Evolutionary conservation across 345 rosid genomes (phyloP), one percentile per base, ranked within the genome.

Genomic region (Rubroshorea leprosula): DNA sequence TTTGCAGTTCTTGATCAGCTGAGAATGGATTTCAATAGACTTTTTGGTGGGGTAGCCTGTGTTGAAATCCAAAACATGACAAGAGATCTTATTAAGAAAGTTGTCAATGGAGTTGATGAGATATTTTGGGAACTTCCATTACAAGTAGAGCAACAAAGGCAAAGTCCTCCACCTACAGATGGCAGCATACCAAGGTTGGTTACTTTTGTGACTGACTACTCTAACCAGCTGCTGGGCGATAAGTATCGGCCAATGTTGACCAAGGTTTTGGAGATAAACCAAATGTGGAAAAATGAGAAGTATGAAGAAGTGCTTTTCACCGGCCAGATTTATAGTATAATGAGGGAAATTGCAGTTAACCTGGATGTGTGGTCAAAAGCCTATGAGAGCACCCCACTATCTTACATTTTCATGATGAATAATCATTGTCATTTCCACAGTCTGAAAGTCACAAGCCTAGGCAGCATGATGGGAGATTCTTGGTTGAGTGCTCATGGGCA

Each of bases 381-480:
- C 25, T 76, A 73, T 47, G 47, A 62, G 12, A 77, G 80, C 49
- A 48, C 62, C 1, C 15, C 69, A 7, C 71, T 84, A 24, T 83
- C 90, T 51, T 86, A 72, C 70, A 65, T 92, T 61, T 92, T 86
- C 69, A 89, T 92, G 90, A 86, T 86, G 93, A 89, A 86, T 57
- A 92, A 84, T 62, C 96, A 86, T 57, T 29, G 65, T 60, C 85
- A 89, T 63, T 86, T 92, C 66, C 27, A 66, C 73, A 54, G 63
- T 19, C 70, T 92, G 65, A 66, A 67, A 68, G 87, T 79, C 43
- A 84, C 90, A 12, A 47, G 73, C 47, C 78, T 86, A n/a, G 95
- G 95, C 25, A 65, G 58, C 23, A 61, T 86, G 76, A 84, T 92
- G 91, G 96, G 96, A 61, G 86, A 82, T 5, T 70, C 86, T 49